Percentiles rank a stretch among this genome's conserved stretches.
Conservation (phyloP, 176 grass and related monocot species). For the Calamus simplicifolius region DNA sequence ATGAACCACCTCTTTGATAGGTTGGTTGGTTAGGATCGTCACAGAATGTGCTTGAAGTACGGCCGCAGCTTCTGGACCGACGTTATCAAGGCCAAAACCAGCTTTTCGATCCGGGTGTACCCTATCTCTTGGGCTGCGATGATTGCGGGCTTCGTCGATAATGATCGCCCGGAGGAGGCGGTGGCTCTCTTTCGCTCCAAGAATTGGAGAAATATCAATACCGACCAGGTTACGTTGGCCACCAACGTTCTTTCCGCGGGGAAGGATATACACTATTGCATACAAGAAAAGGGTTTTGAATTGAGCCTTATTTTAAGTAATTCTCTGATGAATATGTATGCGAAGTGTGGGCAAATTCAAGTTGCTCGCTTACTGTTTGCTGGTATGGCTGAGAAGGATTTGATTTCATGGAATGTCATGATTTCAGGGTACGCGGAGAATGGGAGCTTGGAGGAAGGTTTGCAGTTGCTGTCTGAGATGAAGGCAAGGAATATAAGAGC, state of each 20-base stretch:
- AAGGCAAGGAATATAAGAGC: background rate
- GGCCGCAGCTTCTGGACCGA: no score
- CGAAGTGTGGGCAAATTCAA: background rate
- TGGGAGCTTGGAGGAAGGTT: background rate
- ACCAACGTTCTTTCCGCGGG: constrained; percentile 1
- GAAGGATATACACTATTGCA: constrained; percentile 3
- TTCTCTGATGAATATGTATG: constrained; percentile 9
- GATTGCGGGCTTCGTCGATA: constrained; percentile 3
- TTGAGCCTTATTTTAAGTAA: background rate
- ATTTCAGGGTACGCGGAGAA: background rate
- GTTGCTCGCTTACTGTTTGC: background rate
- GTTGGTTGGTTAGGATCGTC: no score
- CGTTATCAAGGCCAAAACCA: no score
- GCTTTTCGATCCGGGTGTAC: no score
- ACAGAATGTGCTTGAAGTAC: no score
- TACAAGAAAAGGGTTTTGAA: constrained; percentile 5
- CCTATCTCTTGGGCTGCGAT: constrained; percentile 7
- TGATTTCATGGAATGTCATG: background rate
- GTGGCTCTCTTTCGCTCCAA: constrained; percentile 1
- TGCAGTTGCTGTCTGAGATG: background rate
- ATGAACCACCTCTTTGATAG: no score
- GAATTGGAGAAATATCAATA: constrained; percentile 3
- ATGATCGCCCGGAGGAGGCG: background rate
- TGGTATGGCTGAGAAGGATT: background rate
- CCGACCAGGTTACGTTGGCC: background rate